Conservation (phyloP, 352 stramenopile species). For the Globisporangium viniferum region DNA sequence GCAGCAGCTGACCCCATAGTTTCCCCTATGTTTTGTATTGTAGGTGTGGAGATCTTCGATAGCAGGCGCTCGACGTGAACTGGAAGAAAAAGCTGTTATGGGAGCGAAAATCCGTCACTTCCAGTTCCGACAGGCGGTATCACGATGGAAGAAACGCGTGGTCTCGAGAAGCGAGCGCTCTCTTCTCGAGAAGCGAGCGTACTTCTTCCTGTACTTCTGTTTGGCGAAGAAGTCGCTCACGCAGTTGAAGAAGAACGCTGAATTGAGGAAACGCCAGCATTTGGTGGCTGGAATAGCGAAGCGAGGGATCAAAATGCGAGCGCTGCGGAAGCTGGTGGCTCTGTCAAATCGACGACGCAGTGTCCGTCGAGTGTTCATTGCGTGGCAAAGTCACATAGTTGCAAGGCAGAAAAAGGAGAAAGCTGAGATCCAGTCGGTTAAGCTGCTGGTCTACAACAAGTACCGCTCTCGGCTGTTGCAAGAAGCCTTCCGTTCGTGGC, state of each 20-base stretch:
- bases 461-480: constrained; percentile 5
- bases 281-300: not conserved
- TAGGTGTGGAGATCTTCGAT: not conserved
- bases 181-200: constrained; percentile 13
- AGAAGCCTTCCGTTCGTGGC: constrained; percentile 13
- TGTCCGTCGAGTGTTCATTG: constrained; percentile 1
- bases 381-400: not conserved
- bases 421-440: not conserved
- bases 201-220: constrained; percentile 23
- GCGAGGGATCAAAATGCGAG: not conserved
- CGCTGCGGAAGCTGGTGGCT: not conserved
- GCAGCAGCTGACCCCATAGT: not conserved
- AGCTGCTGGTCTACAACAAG: constrained; percentile 8
- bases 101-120: not conserved
- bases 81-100: constrained; percentile 2
- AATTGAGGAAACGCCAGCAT: not conserved
- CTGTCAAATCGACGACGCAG: not conserved
- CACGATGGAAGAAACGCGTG: constrained; percentile 5
- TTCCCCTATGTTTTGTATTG: not conserved
- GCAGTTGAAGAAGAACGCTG: constrained; percentile 7
- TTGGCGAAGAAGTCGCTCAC: constrained; percentile 16
- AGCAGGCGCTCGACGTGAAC: not conserved
- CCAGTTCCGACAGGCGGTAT: not conserved
- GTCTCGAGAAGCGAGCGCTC: not conserved
- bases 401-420: not conserved